Conservation (phyloP, 1,139 yeast genomes). For the Yarrowia galli region DNA sequence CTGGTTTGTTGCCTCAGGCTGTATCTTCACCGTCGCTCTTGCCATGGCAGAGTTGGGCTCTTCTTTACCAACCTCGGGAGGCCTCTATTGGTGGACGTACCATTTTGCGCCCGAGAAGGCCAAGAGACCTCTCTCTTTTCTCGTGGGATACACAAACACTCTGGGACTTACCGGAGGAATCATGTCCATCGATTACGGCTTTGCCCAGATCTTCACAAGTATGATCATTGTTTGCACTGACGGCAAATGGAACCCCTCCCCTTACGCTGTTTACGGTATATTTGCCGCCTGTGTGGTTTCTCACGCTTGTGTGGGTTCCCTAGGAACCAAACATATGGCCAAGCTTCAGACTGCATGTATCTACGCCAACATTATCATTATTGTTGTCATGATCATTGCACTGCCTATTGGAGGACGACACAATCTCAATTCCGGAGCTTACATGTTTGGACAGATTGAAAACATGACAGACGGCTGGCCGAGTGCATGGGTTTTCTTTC, state of each 20-base stretch:
- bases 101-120: constrained; percentile 59
- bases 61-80: constrained; percentile 75
- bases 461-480: constrained; percentile 64
- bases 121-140: constrained; percentile 57
- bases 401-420: constrained; percentile 56
- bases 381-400: constrained; percentile 67
- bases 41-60: constrained; percentile 69
- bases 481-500: constrained; percentile 67
- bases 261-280: constrained; percentile 61
- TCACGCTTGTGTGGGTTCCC: constrained; percentile 58
- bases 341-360: constrained; percentile 67
- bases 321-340: constrained; percentile 62
- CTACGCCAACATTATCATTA: constrained; percentile 60
- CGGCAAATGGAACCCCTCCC: constrained; percentile 58
- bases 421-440: constrained; percentile 45
- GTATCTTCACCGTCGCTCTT: constrained; percentile 59
- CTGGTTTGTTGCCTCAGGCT: constrained; percentile 62
- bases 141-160: constrained; percentile 67
- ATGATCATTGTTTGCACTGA: constrained; percentile 59
- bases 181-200: constrained; percentile 66
- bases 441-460: constrained; percentile 63
- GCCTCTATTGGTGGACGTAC: constrained; percentile 63
- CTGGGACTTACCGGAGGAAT: constrained; percentile 64
- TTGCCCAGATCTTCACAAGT: constrained; percentile 61
- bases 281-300: constrained; percentile 60